Percentiles rank a stretch among this genome's conserved stretches.
phyloP scores from a whole-genome alignment of 768 basidiomycete species.

The Auriscalpium orientale region DNA sequence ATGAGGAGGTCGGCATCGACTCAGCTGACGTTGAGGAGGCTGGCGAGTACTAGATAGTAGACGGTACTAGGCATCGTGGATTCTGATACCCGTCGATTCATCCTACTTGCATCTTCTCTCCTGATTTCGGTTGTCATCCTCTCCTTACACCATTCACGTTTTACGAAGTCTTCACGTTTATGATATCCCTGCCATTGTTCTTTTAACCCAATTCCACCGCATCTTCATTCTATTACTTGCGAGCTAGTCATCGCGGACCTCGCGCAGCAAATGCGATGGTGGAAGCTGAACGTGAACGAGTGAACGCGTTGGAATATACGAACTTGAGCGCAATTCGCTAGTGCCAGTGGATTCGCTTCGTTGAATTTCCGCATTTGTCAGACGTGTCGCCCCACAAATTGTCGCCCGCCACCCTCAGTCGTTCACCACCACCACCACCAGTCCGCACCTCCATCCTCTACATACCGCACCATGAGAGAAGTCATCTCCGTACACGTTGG shows the following conservation, averaged over 20 bases:
- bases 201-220: background rate
- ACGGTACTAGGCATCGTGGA: background rate
- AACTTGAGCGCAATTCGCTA: too few relatives aligned
- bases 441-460: constrained; percentile 10
- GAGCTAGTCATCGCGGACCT: too few relatives aligned
- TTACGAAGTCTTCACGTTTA: constrained; percentile 2
- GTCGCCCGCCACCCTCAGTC: background rate
- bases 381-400: background rate
- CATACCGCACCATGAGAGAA: constrained; percentile 58
- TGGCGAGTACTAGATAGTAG: constrained; percentile 43
- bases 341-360: background rate
- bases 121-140: constrained; percentile 11
- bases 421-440: constrained; percentile 6
- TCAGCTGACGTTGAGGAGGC: constrained; percentile 45
- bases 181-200: constrained; percentile 1
- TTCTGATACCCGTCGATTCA: constrained; percentile 3
- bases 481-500: constrained; percentile 96
- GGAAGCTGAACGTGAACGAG: too few relatives aligned
- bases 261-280: too few relatives aligned
- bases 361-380: background rate
- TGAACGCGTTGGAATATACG: too few relatives aligned
- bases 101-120: constrained; percentile 4
- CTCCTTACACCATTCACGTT: background rate
- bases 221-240: constrained; percentile 1
- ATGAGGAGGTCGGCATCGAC: constrained; percentile 71